Percentiles rank a stretch among this genome's conserved stretches.
Evolutionary conservation across 2,329 filamentous ascomycete species (phyloP).

Genomic region (Davidsoniella australis): DNA sequence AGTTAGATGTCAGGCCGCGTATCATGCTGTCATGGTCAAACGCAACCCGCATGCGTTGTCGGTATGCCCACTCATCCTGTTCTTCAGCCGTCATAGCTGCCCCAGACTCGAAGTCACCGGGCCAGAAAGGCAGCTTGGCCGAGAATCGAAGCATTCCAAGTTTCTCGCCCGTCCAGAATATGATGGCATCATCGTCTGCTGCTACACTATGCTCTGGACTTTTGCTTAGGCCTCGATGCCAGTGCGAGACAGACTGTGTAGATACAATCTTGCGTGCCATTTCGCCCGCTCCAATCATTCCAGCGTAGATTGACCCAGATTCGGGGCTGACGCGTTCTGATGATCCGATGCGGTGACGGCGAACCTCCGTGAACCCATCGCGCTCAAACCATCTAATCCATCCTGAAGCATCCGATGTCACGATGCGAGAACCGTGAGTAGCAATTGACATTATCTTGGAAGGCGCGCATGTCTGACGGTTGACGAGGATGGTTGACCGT

Average conservation of each 20-base stretch:
- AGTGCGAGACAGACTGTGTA: conserved; percentile 25
- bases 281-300: conserved; percentile 42
- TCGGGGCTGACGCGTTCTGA: conserved; percentile 24
- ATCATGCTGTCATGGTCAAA: conserved; percentile 50
- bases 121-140: conserved; percentile 28
- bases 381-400: conserved; percentile 82
- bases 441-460: conserved; percentile 70
- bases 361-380: conserved; percentile 51
- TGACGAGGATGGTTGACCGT: conserved; percentile 21
- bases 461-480: conserved; percentile 65
- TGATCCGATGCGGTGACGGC: conserved; percentile 38
- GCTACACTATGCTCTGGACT: conserved; percentile 2
- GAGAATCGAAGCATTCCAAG: conserved; percentile 57
- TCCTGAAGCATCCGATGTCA: conserved; percentile 70
- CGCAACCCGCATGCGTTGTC: conserved; percentile 57
- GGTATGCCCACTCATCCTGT: conserved; percentile 33
- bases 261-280: conserved; percentile 68
- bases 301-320: conserved; percentile 32
- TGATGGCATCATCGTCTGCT: conserved; percentile 46
- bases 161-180: conserved; percentile 79
- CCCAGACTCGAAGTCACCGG: conserved; percentile 34
- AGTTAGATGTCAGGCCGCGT: neutral
- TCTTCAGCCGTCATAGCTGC: conserved; percentile 28
- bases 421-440: conserved; percentile 65
- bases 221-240: conserved; percentile 10